Evolutionary conservation across 805 yeast species (phyloP), one percentile per base, ranked within the genome.

Genomic region (Lachancea meyersii): DNA sequence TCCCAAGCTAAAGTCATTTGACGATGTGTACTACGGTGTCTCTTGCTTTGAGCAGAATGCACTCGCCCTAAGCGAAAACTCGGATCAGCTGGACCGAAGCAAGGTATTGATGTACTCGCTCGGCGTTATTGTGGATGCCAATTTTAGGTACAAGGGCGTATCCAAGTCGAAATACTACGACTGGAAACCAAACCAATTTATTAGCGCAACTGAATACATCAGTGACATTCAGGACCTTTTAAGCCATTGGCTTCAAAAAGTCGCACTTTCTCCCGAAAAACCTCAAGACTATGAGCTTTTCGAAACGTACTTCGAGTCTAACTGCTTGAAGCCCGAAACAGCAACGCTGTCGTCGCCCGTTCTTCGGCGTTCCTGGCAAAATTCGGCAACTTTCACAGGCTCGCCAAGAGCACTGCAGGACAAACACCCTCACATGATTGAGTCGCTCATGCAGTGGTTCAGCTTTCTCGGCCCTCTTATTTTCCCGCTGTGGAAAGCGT

Each of bases 21-120:
- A 50, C n/a, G 46, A 50, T 1, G 42, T 43, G 10, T 48, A 48
- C n/a, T 69, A 71, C 40, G 83, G 85, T 2, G 57, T 79, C 0
- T 67, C 80, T 1, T 74, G 72, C 4, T 79, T 67, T 52, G 67
- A 65, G 38, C 82, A 74, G 45, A 72, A 72, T 47, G 53, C 64
- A 11, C 55, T 52, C 16, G 63, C 56, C 7, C 47, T 53, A 18
- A 50, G 48, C 20, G 50, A 27, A 27, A 35, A 38, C 30, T 41
- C 41, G 2, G 45, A 37, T 18, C 61, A 48, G 3, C 42, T 61
- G 5, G 71, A 72, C 44, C 58, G 80, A 45, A 59, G 55, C 7
- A 57, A 71, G 27, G 76, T 81, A 21, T 70, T 70, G 48, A 75
- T 83, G 79, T 82, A 70, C 53, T 76, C 88, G 1, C 55, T 83